A percentile compares a stretch with the other conserved stretches of the same genome.
phyloP scores from a whole-genome alignment of 768 basidiomycete species.

The Termitomyces bulborhizus region DNA sequence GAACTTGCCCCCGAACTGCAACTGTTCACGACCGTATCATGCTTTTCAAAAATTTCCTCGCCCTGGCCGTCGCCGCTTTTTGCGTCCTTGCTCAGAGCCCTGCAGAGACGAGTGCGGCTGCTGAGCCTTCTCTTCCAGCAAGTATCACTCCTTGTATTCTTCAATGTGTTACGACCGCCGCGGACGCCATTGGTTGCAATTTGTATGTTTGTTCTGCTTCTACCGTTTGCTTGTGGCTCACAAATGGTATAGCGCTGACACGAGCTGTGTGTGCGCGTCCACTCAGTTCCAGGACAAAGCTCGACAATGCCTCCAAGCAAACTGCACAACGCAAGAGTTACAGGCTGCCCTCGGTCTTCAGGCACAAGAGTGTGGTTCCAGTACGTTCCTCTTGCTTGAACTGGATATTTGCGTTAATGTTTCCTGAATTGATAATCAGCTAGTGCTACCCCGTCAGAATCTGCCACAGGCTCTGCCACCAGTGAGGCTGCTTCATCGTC shows the following conservation, averaged over 20 bases:
- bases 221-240: not conserved
- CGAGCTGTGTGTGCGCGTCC: conserved; percentile 12
- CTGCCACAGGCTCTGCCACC: not conserved
- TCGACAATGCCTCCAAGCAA: conserved; percentile 8
- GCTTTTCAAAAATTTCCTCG: too few relatives aligned
- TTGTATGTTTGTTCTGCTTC: conserved; percentile 1
- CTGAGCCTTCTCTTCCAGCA: too few relatives aligned
- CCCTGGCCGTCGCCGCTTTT: too few relatives aligned
- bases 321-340: conserved; percentile 9
- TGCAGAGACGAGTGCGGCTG: too few relatives aligned
- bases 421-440: not conserved
- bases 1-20: too few relatives aligned
- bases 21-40: too few relatives aligned
- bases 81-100: too few relatives aligned
- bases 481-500: not conserved
- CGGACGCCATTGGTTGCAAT: not conserved
- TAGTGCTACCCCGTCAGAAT: not conserved
- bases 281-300: conserved; percentile 14
- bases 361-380: conserved; percentile 1
- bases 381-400: not conserved
- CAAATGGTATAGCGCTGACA: conserved; percentile 3
- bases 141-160: conserved; percentile 5
- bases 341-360: conserved; percentile 12
- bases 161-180: conserved; percentile 7
- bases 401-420: not conserved